A percentile compares a stretch with the other conserved stretches of the same genome.
phyloP scores from a whole-genome alignment of 306 rosid genomes.

The Prosopis cineraria region DNA sequence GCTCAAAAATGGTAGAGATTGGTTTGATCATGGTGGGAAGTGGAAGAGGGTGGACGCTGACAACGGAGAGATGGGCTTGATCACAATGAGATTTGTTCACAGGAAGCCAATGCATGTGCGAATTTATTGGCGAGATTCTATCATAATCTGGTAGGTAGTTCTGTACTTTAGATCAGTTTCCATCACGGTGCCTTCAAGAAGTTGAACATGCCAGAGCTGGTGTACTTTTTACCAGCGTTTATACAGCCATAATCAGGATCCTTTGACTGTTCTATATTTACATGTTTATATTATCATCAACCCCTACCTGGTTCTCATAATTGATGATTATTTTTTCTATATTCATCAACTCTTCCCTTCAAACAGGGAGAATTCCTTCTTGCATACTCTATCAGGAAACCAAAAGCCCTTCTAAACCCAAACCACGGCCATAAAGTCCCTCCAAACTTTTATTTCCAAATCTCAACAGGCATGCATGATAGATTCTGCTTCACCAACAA shows the following conservation, averaged over 20 bases:
- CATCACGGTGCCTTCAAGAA: not conserved
- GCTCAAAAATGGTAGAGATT: too few relatives aligned
- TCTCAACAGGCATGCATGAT: not conserved
- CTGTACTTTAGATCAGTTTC: not conserved
- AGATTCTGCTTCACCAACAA: not conserved
- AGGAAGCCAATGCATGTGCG: not conserved
- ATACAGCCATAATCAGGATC: not conserved
- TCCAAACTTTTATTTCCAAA: constrained; percentile 1
- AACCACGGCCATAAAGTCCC: not conserved
- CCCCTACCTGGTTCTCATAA: not conserved
- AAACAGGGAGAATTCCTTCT: not conserved
- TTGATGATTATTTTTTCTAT: not conserved
- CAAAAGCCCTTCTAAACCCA: not conserved
- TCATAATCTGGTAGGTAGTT: not conserved
- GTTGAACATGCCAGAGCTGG: not conserved
- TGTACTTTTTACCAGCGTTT: not conserved
- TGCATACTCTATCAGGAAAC: not conserved
- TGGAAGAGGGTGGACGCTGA: too few relatives aligned
- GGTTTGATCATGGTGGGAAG: not conserved
- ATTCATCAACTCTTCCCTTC: constrained; percentile 2
- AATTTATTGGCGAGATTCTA: not conserved
- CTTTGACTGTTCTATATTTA: not conserved
- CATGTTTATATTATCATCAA: not conserved
- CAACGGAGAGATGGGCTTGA: not conserved
- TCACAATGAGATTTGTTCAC: not conserved